phyloP scores from a whole-genome alignment of 129 eudicot species.

The Smallanthus sonchifolius region DNA sequence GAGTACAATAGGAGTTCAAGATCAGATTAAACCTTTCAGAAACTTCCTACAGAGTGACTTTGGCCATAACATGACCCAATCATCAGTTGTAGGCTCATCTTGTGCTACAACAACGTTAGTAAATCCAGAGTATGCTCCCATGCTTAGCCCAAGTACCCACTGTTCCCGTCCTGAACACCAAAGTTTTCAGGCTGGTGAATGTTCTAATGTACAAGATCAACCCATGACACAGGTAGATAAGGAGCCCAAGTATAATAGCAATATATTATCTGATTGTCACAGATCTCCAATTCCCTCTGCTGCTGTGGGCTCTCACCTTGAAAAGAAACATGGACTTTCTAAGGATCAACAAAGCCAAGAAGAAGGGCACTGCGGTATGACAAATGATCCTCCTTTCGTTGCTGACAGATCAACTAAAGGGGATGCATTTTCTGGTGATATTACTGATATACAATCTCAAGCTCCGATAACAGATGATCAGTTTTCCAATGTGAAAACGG shows the following conservation, averaged over 20 bases:
- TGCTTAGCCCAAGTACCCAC: constrained; percentile 61
- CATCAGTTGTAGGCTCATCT: constrained; percentile 66
- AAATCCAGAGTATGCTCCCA: constrained; percentile 67
- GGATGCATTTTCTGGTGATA: constrained; percentile 25
- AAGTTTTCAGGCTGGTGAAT: not conserved
- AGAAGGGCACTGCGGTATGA: constrained; percentile 21
- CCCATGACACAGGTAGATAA: constrained; percentile 26
- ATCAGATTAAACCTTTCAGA: constrained; percentile 47
- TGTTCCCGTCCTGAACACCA: constrained; percentile 30
- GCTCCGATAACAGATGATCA: constrained; percentile 36
- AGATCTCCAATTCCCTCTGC: constrained; percentile 1
- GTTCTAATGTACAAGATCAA: constrained; percentile 4
- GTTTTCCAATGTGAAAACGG: constrained; percentile 45
- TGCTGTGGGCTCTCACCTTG: constrained; percentile 10
- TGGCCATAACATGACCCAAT: constrained; percentile 65
- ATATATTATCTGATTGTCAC: constrained; percentile 27
- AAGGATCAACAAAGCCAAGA: constrained; percentile 26
- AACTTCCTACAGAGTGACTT: constrained; percentile 68
- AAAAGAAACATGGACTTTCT: constrained; percentile 23
- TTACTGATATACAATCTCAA: constrained; percentile 41
- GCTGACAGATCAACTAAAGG: constrained; percentile 43
- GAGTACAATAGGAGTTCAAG: constrained; percentile 39
- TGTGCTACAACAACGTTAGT: constrained; percentile 70
- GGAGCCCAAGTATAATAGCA: constrained; percentile 19
- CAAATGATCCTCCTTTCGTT: constrained; percentile 31